Conservation (phyloP, 768 basidiomycete genomes). For the Termitomyces sp. region DNA sequence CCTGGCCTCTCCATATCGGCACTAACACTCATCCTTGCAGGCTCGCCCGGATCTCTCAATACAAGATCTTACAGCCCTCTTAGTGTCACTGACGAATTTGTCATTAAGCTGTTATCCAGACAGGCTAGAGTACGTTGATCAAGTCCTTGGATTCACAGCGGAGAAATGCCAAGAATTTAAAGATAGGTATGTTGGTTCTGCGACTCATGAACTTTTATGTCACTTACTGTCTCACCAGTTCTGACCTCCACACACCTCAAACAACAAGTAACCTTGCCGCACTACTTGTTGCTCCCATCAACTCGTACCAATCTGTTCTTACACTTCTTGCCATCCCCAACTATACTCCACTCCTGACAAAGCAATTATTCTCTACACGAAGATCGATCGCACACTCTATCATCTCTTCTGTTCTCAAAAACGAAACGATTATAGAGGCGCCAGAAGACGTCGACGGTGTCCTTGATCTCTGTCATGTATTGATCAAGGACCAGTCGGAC, state of each 20-base stretch:
- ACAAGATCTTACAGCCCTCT: conserved; percentile 94
- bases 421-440: conserved; percentile 91
- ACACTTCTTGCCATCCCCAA: conserved; percentile 95
- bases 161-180: conserved; percentile 81
- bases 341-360: conserved; percentile 77
- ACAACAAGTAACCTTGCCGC: conserved; percentile 90
- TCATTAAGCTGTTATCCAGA: conserved; percentile 98
- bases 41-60: conserved; percentile 96
- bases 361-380: conserved; percentile 87
- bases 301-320: conserved; percentile 93
- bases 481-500: conserved; percentile 84
- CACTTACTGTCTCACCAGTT: conserved; percentile 36
- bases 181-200: conserved; percentile 56
- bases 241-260: conserved; percentile 85
- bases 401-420: conserved; percentile 92
- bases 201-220: neutral
- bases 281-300: conserved; percentile 90
- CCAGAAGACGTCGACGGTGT: conserved; percentile 95
- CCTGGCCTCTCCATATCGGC: neutral
- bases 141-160: conserved; percentile 86
- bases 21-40: conserved; percentile 33
- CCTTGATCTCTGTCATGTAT: conserved; percentile 86
- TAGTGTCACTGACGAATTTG: conserved; percentile 93
- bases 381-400: conserved; percentile 93
- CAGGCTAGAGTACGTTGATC: conserved; percentile 94